Evolutionary conservation across 2,329 filamentous ascomycete species (phyloP).

Genomic region (Fusarium albidum): DNA sequence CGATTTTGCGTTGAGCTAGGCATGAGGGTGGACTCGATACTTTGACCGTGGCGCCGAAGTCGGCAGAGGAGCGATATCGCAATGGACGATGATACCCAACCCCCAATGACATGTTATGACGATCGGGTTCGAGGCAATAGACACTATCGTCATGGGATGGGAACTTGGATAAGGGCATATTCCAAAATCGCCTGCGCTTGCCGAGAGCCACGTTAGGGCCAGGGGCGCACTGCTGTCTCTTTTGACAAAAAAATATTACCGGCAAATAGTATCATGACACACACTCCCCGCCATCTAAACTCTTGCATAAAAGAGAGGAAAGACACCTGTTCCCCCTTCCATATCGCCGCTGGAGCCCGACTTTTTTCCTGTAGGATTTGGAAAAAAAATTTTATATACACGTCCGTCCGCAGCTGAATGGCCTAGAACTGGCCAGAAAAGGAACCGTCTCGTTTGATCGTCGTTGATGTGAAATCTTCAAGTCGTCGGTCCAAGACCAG

Average conservation of each 20-base stretch:
- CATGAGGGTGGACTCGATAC: no score
- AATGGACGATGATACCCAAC: neutral
- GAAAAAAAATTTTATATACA: conserved; percentile 39
- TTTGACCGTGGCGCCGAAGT: conserved; percentile 8
- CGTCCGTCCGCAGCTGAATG: conserved; percentile 27
- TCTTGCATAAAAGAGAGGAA: conserved; percentile 20
- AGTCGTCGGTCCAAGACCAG: neutral
- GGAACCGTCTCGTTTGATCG: conserved; percentile 1
- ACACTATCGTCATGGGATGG: no score
- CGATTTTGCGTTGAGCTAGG: no score
- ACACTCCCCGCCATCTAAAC: conserved; percentile 32
- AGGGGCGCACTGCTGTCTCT: conserved; percentile 28
- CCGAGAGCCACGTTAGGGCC: conserved; percentile 2
- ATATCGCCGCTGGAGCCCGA: conserved; percentile 21
- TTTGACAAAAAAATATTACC: conserved; percentile 30
- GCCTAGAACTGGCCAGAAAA: conserved; percentile 4
- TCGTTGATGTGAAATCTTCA: neutral
- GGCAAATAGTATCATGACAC: conserved; percentile 38
- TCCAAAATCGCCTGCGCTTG: conserved; percentile 9
- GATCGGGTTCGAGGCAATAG: neutral
- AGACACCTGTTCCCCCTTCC: conserved; percentile 8
- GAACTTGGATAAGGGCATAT: neutral
- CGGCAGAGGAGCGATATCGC: conserved; percentile 9
- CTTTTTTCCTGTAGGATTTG: conserved; percentile 29
- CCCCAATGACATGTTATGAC: neutral